Conservation (phyloP, 495 filamentous ascomycete species). For the Jackrogersella multiformis region DNA sequence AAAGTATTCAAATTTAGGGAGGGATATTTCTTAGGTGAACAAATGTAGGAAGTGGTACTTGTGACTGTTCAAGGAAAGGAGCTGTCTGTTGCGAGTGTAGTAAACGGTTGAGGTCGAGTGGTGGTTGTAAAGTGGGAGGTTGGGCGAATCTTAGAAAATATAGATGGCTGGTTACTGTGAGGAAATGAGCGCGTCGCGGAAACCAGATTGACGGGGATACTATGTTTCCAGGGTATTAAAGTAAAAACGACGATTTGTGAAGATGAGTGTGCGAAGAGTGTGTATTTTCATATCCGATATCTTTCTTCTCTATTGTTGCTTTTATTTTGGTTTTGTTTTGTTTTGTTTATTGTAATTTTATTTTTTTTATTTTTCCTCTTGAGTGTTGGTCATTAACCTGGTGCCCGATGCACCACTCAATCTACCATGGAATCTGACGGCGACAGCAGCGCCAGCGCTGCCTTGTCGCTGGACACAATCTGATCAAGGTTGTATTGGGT, state of each 20-base stretch:
- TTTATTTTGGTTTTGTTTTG: too few relatives aligned
- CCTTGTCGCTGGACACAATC: constrained; percentile 21
- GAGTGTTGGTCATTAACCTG: constrained; percentile 11
- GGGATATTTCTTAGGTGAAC: constrained; percentile 23
- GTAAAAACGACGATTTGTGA: neutral
- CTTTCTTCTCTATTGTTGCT: neutral
- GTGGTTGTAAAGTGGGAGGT: constrained; percentile 42
- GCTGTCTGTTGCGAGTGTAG: constrained; percentile 11
- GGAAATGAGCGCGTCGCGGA: neutral
- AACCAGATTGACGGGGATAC: constrained; percentile 11
- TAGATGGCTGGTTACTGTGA: constrained; percentile 36
- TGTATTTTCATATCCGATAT: neutral
- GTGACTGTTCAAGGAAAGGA: constrained; percentile 3
- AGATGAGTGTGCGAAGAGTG: neutral
- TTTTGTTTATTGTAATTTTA: too few relatives aligned
- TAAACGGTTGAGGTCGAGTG: constrained; percentile 2
- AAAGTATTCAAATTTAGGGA: neutral
- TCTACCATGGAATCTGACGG: constrained; percentile 23
- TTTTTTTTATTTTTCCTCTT: neutral
- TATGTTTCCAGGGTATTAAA: neutral
- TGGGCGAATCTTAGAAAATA: constrained; percentile 38
- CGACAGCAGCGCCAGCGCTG: constrained; percentile 40
- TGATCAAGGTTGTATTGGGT: neutral
- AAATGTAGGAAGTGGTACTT: constrained; percentile 24
- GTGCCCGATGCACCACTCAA: constrained; percentile 25